Base-by-base conservation (phyloP, 305 asterid species). In the Fraxinus velutina region DNA sequence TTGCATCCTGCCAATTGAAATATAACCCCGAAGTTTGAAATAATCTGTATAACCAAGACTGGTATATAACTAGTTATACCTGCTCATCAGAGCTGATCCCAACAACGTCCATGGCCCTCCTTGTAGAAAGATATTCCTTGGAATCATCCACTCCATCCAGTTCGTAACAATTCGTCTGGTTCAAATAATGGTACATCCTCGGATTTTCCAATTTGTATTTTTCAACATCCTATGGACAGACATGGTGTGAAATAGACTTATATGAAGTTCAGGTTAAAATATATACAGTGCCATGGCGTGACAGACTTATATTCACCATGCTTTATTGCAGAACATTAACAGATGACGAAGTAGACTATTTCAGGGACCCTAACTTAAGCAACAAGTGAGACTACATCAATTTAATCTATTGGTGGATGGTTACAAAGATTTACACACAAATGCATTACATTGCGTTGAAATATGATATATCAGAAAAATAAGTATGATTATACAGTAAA, bases 41-140 rank as follows among this genome's bases (percentile, higher is more conserved):
- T 70, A 73, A 77, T 72, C 75, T 47, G 79, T 79, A 47, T 33
- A 79, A 22, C 21, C 27, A 39, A 34, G 78, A 32, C 73, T 47
- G 52, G 78, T 52, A 80, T 50, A 6, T 39, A 75, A 37, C 75
- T 82, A 22, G 34, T 44, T 73, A 42, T 86, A 95, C 98, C 98
- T 95, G 99, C 84, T 91, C 97, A 77, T 93, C 91, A 0, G 88
- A 66, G 84, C 88, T 90, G 52, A 95, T 95, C 82, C 99, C 99
- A 84, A 95, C 97, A 42, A 93, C 82, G 62, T 90, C 97, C 99
- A 95, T 95, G 24, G 99, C 99, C 84, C 89, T 90, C 85, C 95
- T 90, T 52, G 98, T 92, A 55, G 92, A 88, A 19, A 92, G 84
- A 87, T 90, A 95, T 80, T 93, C 99, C 86, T 90, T 89, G 73